Evolutionary conservation across 768 basidiomycete species (phyloP), one percentile per base, ranked within the genome.

Genomic region (Gloeopeniophorella convolvens): DNA sequence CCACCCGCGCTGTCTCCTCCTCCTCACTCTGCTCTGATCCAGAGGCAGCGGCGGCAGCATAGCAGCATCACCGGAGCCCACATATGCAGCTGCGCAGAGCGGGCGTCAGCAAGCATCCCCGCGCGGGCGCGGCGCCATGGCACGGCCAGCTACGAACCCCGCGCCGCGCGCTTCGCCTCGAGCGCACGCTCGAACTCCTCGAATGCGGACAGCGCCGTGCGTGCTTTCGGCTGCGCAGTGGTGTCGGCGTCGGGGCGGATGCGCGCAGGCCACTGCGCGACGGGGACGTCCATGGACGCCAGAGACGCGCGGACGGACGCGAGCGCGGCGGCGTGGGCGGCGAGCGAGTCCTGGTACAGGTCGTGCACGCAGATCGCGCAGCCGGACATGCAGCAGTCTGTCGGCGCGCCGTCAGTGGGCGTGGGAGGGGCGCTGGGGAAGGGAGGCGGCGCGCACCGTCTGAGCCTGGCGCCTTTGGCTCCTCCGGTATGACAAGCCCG

Each of bases 341-440:
- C 69, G 2, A 89, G 64, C 0, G 83, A 77, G 41, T 91, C 89
- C 53, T 87, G 81, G 66, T 92, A 90, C 21, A 92, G 65, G 59
- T 91, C 89, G 66, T 94, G 89, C 7, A 94, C 85, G 64, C 92
- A 94, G n/a, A 93, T 67, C 0, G 90, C 87, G 61, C 92, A 95
- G 26, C 89, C 89, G 2, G 89, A 91, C 91, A 94, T 94, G 70
- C 91, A 95, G 65, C 91, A 93, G 66, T 92, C 91, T 92, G 31
- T 4, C 18, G 9, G 11, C 13, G 18, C 10, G 7, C 16, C 27
- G 3, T 40, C 1, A 16, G 57, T 9, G 4, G 16, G n/a, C 32
- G 13, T 42, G 12, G 23, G 16, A 12, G 45, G 15, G 34, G 33
- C 18, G 32, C 32, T 32, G 33, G 36, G 26, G 36, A 20, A n/a